Base-by-base conservation (phyloP, 306 rosid species). In the Sesbania bispinosa region DNA sequence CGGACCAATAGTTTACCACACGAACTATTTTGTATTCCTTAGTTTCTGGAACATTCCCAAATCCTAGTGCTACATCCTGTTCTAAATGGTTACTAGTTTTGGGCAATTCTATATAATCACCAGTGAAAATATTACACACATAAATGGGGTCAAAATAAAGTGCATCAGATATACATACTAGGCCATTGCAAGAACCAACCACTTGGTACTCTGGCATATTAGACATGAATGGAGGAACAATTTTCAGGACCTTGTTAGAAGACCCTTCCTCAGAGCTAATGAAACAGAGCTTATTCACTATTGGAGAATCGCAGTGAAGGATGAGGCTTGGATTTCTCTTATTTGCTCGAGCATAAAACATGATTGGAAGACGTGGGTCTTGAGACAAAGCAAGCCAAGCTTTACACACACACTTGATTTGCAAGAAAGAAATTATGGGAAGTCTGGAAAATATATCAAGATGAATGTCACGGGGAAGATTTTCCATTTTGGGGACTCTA, bases 291-390 rank as follows among this genome's bases (percentile, higher is more conserved):
- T 33, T 63, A 4, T 26, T 26, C 2, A 41, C 4, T 5, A 63
- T 63, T 16, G 70, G 36, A 23, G 53, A 42, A 42, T 63, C 36
- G 11, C 51, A 62, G 29, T 63, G 70, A 39, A 42, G 54, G 54
- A 63, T 42, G 52, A 63, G 54, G 21, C 54, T 23, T n/a, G 54
- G 70, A n/a, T 63, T 14, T 63, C 70, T 24, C 52, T 39, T 10
- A 11, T 23, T 63, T 39, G 53, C 69, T 21, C 33, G 19, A 23
- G 23, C 53, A 6, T 9, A 3, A 16, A 63, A 63, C 69, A 11
- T 19, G 52, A 1, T n/a, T 14, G 35, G 35, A 21, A 63, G 69
- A 19, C 21, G 29, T 5, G 52, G 53, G 53, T 62, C 50, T 39
- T 11, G 30, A 35, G 33, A 3, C 10, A 62, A 5, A 19, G 47